Evolutionary conservation across 371 early-diverging fungal genomes (phyloP), one percentile per base, ranked within the genome.

Genomic region (Smittium culicis): DNA sequence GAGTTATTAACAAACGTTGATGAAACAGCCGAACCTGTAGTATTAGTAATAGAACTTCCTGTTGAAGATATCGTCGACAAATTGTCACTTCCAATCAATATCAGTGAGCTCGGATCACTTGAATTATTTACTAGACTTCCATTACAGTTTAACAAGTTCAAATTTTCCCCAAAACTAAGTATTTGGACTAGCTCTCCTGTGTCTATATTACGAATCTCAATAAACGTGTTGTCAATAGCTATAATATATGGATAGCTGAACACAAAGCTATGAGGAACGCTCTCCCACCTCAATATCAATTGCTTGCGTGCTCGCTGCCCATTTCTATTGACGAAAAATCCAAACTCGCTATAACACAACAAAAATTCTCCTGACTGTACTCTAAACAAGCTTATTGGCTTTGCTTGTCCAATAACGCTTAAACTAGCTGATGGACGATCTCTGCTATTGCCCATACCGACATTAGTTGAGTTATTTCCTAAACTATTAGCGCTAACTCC

Each of bases 261-360:
- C n/a, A 89, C 85, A 73, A 86, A 77, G 32, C 78, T 75, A 59
- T 83, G 81, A 0, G 90, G 88, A 8, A 78, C 74, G 5, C 88
- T 86, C 66, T 85, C 86, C 90, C 88, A 88, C 63, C 85, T 73
- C 34, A 96, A 83, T 62, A 88, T 78, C 85, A 86, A 89, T 62
- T 88, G 83, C 1, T 77, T 75, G 31, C 88, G 76, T 25, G 86
- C 80, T 16, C 92, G 79, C 45, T 85, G 83, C 29, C 96, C 96
- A 62, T 86, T 83, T 58, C 85, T 86, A 75, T 94, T 86, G 31
- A 96, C 91, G 74, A 85, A 91, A 70, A 94, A 94, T 0, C 86
- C 91, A 80, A 92, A 92, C 66, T 86, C 88, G 78, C 91, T 86
- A 75, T 94, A 96, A 74, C 95, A 94, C 25, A 94, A 82, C 57